phyloP scores from a whole-genome alignment of 2,329 filamentous ascomycete genomes.

The Bimuria novae-zelandiae region DNA sequence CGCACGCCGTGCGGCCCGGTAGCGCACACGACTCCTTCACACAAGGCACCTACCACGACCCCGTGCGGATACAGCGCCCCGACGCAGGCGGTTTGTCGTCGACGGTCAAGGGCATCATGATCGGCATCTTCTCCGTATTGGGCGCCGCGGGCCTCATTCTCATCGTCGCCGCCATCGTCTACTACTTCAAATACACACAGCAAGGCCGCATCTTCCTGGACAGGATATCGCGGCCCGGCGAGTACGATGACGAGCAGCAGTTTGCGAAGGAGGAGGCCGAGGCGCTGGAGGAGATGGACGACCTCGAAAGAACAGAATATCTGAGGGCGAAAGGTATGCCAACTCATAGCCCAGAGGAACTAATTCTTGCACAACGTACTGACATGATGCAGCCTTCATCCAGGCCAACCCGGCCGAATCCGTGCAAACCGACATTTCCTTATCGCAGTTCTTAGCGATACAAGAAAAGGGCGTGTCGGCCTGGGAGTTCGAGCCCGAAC shows the following conservation, averaged over 20 bases:
- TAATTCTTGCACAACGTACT: conserved; percentile 16
- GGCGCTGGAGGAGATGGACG: conserved; percentile 93
- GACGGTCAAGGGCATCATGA: conserved; percentile 80
- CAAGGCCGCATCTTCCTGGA: conserved; percentile 91
- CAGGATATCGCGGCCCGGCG: conserved; percentile 87
- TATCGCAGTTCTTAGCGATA: conserved; percentile 96
- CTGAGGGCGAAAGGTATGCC: conserved; percentile 88
- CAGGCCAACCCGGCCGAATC: conserved; percentile 95
- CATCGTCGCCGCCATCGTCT: conserved; percentile 78
- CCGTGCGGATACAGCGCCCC: conserved; percentile 30
- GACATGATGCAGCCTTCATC: conserved; percentile 72
- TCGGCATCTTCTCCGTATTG: conserved; percentile 92
- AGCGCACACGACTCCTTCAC: conserved; percentile 23
- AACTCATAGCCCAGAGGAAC: not conserved
- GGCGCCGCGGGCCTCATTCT: conserved; percentile 86
- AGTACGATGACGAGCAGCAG: conserved; percentile 97
- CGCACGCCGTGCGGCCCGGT: conserved; percentile 29
- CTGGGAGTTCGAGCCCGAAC: conserved; percentile 99
- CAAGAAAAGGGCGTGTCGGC: conserved; percentile 99
- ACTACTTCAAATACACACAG: conserved; percentile 90
- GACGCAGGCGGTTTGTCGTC: conserved; percentile 49
- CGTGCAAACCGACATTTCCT: conserved; percentile 91
- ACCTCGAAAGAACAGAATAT: conserved; percentile 87
- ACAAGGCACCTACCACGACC: conserved; percentile 23
- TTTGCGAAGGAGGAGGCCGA: conserved; percentile 93